Percentiles rank a stretch among this genome's conserved stretches.
These are phyloP conservation scores for Ilyonectria mors-panacis DNA, from an alignment of 2,329 filamentous ascomycete genomes.

Conservation along the genomic window DNA sequence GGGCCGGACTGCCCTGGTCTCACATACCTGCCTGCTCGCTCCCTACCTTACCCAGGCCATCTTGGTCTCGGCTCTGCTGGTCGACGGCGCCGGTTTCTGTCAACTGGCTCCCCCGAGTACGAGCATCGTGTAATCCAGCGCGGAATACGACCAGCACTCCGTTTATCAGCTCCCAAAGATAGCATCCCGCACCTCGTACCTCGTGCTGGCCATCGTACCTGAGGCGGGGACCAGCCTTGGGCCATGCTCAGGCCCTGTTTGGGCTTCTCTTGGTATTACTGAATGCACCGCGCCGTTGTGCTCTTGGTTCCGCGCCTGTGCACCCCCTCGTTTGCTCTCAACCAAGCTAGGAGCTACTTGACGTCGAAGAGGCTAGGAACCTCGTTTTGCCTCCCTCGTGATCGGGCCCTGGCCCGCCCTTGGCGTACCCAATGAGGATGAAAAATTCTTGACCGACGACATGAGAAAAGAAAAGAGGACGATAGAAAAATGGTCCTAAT, in stretches of 20 bases:
- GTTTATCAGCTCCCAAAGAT: conserved; percentile 14
- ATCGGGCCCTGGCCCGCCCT: conserved; percentile 17
- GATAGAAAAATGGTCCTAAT: conserved; percentile 20
- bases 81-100: conserved; percentile 31
- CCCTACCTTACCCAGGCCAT: conserved; percentile 2
- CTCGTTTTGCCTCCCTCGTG: conserved; percentile 30
- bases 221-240: conserved; percentile 17
- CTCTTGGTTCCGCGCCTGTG: conserved; percentile 21
- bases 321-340: conserved; percentile 19
- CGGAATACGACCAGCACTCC: background rate
- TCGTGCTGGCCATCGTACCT: conserved; percentile 15
- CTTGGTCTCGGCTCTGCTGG: conserved; percentile 20
- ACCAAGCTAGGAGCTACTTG: conserved; percentile 29
- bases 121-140: conserved; percentile 22
- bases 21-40: conserved; percentile 11
- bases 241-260: conserved; percentile 15
- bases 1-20: conserved; percentile 32
- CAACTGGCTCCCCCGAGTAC: conserved; percentile 25
- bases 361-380: conserved; percentile 20
- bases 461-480: background rate
- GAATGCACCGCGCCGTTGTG: conserved; percentile 14
- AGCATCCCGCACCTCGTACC: conserved; percentile 21
- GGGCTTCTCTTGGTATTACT: conserved; percentile 11
- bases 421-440: conserved; percentile 17
- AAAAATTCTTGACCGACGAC: conserved; percentile 13